Percentiles rank a stretch among this genome's conserved stretches.
These are phyloP conservation scores for Lindgomyces ingoldianus DNA, from an alignment of 495 filamentous ascomycete genomes.

Conservation along the genomic window DNA sequence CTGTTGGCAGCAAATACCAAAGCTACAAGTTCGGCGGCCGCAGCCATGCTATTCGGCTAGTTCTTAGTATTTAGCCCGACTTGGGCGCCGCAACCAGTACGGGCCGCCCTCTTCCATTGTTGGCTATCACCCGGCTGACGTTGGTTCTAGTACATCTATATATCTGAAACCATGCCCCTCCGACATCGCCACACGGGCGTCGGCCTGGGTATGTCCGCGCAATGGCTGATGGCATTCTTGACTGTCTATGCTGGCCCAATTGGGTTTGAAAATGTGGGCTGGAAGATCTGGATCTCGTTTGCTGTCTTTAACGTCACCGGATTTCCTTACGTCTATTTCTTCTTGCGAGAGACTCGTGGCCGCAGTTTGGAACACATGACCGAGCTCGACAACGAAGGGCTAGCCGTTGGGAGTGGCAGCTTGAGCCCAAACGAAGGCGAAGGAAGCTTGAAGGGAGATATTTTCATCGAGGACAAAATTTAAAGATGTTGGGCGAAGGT, in stretches of 20 bases:
- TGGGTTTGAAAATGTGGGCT: conserved; percentile 25
- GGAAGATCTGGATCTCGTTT: conserved; percentile 32
- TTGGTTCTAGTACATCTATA: conserved; percentile 21
- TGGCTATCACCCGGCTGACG: not conserved
- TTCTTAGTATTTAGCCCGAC: conserved; percentile 22
- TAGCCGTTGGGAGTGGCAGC: conserved; percentile 5
- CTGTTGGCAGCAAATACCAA: conserved; percentile 7
- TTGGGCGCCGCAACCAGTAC: conserved; percentile 14
- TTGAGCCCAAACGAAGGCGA: not conserved
- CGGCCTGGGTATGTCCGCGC: conserved; percentile 6
- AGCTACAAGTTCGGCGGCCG: conserved; percentile 10
- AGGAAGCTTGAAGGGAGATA: not conserved
- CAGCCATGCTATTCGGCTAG: conserved; percentile 26
- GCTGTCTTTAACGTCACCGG: conserved; percentile 7
- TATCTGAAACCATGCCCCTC: conserved; percentile 24
- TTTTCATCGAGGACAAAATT: not conserved
- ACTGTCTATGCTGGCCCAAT: conserved; percentile 28
- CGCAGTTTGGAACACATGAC: conserved; percentile 8
- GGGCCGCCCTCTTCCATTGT: not conserved
- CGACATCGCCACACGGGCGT: conserved; percentile 23
- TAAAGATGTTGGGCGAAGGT: not conserved
- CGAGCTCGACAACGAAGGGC: conserved; percentile 14
- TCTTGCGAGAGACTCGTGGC: conserved; percentile 11
- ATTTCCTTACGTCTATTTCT: conserved; percentile 12
- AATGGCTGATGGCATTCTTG: conserved; percentile 29